Base-by-base conservation (phyloP, 1,139 yeast species). In the Sugiyamaella japonica region DNA sequence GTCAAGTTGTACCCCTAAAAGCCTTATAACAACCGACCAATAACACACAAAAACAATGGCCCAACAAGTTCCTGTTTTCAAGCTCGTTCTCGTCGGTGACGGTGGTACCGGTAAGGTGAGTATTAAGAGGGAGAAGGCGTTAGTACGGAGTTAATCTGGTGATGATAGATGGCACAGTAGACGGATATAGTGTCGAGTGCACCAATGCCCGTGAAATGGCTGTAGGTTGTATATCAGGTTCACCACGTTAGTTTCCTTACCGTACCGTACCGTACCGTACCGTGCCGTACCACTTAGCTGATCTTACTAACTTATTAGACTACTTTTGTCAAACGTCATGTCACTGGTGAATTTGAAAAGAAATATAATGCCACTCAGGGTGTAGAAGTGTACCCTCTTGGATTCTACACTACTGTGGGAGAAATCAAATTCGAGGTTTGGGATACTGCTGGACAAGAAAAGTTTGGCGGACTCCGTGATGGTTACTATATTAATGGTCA, bases 391-490 rank as follows among this genome's bases (percentile, higher is more conserved):
- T 97, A 93, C 75, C 99, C 99, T 66, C 85, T 95, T 76, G 91
- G 95, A 50, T 95, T 95, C 86, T 89, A 85, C 86, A 95, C 99
- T 74, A 93, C 93, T 82, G 93, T 80, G 71, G 99, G 99, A 78
- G 97, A 93, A 79, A 89, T 95, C 79, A 91, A 89, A 77, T 95
- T 95, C 76, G 97, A 95, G 73, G 97, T 93, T 68, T 95, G 99
- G 99, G 99, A 95, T 77, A 95, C 99, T 60, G 99, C 99, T 58
- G 99, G 99, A 63, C 99, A 95, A 81, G 99, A 95, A 80, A 95
- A 95, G 80, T 93, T 95, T 69, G 99, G 99, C 76, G 99, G 99
- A 70, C 83, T 95, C 72, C 91, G 99, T 83, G 99, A 93, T 72
- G 99, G 99, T 73, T 93, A 95, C 82, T 93, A 95, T 79, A 93